Evolutionary conservation across 768 basidiomycete genomes (phyloP).

Genomic region (Gelatoporia subvermispora): DNA sequence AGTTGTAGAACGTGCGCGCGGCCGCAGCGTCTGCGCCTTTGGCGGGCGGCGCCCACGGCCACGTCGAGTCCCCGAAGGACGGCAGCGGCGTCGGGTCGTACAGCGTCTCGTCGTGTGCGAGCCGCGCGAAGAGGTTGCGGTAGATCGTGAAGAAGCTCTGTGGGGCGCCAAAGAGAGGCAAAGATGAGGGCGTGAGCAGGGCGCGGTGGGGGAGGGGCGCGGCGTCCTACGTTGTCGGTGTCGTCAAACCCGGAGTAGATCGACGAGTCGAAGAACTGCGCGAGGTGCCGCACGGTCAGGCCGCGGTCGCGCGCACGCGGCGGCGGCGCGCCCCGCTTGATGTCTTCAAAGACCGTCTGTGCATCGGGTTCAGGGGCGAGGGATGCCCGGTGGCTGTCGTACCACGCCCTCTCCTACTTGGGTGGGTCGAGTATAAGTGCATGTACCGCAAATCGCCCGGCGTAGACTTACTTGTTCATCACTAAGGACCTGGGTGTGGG

Average conservation of each 20-base stretch:
- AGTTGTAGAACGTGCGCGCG: constrained; percentile 73
- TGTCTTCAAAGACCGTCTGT: constrained; percentile 79
- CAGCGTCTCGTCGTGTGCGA: constrained; percentile 73
- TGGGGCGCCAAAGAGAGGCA: neutral
- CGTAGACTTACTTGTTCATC: constrained; percentile 75
- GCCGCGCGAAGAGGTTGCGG: constrained; percentile 76
- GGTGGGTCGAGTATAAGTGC: constrained; percentile 1
- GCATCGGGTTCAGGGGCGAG: constrained; percentile 80
- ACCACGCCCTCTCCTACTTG: constrained; percentile 95
- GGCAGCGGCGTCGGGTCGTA: constrained; percentile 56
- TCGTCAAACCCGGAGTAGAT: constrained; percentile 67
- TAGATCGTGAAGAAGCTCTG: constrained; percentile 92
- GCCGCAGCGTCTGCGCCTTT: constrained; percentile 43
- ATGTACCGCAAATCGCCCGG: neutral
- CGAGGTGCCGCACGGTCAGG: constrained; percentile 72
- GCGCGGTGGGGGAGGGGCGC: constrained; percentile 27
- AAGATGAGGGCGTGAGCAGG: neutral
- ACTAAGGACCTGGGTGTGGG: constrained; percentile 63
- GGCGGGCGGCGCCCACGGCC: constrained; percentile 57
- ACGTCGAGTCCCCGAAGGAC: constrained; percentile 75
- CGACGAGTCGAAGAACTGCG: constrained; percentile 76
- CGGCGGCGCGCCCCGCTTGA: constrained; percentile 61
- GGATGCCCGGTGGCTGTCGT: constrained; percentile 86
- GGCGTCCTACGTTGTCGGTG: constrained; percentile 44
- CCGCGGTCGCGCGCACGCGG: constrained; percentile 62